These are phyloP conservation scores for Debaryomyces nepalensis DNA, from an alignment of 1,139 yeast species.

Conservation along the genomic window DNA sequence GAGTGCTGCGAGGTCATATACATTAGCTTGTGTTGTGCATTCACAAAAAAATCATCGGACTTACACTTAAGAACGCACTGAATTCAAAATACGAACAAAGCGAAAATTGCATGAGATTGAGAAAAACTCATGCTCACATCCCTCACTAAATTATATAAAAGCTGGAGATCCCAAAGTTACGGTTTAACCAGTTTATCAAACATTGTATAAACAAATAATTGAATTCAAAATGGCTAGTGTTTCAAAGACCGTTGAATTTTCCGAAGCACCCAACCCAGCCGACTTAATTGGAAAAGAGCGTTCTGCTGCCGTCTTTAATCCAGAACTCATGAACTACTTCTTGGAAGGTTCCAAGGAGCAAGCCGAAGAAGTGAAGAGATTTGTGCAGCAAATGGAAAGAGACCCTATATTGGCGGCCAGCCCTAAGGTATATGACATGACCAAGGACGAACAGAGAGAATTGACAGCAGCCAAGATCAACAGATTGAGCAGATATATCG, in stretches of 20 bases:
- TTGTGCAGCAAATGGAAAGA: constrained; percentile 53
- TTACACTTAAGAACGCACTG: too few relatives aligned
- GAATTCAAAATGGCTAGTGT: constrained; percentile 13
- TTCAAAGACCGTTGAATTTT: constrained; percentile 13
- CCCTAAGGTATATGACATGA: constrained; percentile 43
- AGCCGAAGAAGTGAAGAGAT: constrained; percentile 36
- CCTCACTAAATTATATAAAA: constrained; percentile 1
- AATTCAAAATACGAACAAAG: too few relatives aligned
- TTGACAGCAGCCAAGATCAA: constrained; percentile 49
- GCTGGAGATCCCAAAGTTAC: not conserved
- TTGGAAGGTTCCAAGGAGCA: constrained; percentile 48
- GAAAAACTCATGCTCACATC: not conserved
- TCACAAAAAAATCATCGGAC: too few relatives aligned
- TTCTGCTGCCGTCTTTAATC: constrained; percentile 39
- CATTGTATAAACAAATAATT: not conserved
- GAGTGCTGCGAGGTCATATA: too few relatives aligned
- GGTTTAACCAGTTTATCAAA: too few relatives aligned
- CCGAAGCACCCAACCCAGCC: constrained; percentile 42
- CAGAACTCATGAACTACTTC: constrained; percentile 50
- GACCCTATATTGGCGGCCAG: constrained; percentile 50
- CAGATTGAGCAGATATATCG: constrained; percentile 49
- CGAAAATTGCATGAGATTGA: constrained; percentile 4
- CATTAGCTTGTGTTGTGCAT: too few relatives aligned
- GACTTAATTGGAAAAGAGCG: constrained; percentile 42
- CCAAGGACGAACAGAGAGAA: constrained; percentile 48